These are phyloP conservation scores for Lecanicillium sp. DNA, from an alignment of 2,329 filamentous ascomycete species.

Conservation along the genomic window DNA sequence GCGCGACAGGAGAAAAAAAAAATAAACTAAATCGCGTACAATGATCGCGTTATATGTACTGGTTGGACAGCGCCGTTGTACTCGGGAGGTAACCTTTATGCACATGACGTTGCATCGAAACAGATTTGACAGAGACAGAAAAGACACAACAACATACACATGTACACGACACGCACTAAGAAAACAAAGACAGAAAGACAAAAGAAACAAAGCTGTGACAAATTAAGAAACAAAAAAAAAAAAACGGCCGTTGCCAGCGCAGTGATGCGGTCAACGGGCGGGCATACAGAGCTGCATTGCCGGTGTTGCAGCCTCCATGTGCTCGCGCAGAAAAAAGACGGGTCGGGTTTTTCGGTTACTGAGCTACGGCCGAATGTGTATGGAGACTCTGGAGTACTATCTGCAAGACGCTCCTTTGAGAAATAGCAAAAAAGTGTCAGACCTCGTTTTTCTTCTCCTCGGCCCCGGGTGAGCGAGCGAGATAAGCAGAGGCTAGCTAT, in stretches of 20 bases:
- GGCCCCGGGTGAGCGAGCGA: too few species aligned
- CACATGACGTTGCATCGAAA: too few species aligned
- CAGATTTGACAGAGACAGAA: too few species aligned
- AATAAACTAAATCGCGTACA: too few species aligned
- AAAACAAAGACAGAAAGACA: neutral
- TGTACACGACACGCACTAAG: neutral
- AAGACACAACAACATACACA: too few species aligned
- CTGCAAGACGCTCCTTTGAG: neutral
- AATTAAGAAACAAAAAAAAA: neutral
- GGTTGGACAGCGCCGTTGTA: too few species aligned
- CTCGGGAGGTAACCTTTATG: too few species aligned
- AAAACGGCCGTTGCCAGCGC: neutral
- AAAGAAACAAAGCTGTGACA: neutral
- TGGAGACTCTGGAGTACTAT: neutral
- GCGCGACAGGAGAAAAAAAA: too few species aligned
- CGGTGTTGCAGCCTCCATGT: slow-evolving; percentile 1
- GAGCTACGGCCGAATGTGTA: neutral
- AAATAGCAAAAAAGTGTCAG: too few species aligned
- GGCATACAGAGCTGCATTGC: slow-evolving; percentile 7
- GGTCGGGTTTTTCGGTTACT: too few species aligned
- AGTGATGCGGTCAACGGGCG: slow-evolving; percentile 5
- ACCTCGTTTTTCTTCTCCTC: too few species aligned
- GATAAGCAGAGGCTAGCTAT: slow-evolving; percentile 1
- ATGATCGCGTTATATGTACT: too few species aligned
- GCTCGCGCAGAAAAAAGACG: neutral